phyloP scores from a whole-genome alignment of 371 early-diverging fungal species.

The Apophysomyces trapeziformis region DNA sequence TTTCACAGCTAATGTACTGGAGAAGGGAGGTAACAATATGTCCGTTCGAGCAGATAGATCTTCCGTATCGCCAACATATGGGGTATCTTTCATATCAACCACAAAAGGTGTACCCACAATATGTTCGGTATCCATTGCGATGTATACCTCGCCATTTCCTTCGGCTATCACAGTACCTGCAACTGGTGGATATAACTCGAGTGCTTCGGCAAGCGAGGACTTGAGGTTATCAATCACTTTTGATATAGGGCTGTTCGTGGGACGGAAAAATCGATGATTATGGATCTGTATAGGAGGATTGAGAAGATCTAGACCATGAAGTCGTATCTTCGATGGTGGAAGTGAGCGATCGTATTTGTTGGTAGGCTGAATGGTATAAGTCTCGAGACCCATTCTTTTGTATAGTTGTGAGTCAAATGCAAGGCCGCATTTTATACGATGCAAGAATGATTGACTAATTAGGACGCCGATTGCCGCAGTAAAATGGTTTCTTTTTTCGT shows the following conservation, averaged over 20 bases:
- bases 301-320: slow-evolving; percentile 41
- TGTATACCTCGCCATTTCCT: slow-evolving; percentile 26
- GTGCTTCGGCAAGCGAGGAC: slow-evolving; percentile 42
- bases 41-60: slow-evolving; percentile 36
- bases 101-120: slow-evolving; percentile 39
- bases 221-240: slow-evolving; percentile 33
- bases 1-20: slow-evolving; percentile 41
- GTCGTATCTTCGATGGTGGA: slow-evolving; percentile 27
- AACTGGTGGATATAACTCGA: slow-evolving; percentile 46
- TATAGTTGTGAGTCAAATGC: not conserved
- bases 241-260: slow-evolving; percentile 13
- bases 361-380: slow-evolving; percentile 33
- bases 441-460: too few species aligned
- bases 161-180: slow-evolving; percentile 29
- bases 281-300: slow-evolving; percentile 43
- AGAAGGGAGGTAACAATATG: slow-evolving; percentile 22
- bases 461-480: too few species aligned
- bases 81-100: slow-evolving; percentile 40
- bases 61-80: slow-evolving; percentile 33
- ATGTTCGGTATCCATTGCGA: slow-evolving; percentile 23
- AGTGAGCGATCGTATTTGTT: slow-evolving; percentile 34
- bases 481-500: too few species aligned
- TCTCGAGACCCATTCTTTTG: slow-evolving; percentile 31
- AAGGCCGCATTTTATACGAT: too few species aligned
- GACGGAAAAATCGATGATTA: slow-evolving; percentile 42